Conservation (phyloP, 2,329 filamentous ascomycete species). For the Xylaria polymorpha region DNA sequence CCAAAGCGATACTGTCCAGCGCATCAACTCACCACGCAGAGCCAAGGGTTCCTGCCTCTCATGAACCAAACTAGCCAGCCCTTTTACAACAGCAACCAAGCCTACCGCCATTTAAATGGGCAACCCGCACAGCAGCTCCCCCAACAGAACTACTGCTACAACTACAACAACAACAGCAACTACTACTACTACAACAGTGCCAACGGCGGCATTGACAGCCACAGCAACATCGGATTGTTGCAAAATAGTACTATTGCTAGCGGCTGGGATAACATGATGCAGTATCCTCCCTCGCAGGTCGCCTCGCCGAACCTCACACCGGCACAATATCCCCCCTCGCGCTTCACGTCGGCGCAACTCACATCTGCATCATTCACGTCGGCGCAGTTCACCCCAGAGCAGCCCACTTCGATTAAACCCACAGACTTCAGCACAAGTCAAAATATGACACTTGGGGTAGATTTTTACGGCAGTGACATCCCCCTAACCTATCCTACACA, state of each 20-base stretch:
- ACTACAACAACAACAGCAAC: neutral
- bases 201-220: neutral
- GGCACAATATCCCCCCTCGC: neutral
- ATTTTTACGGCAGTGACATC: neutral
- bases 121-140: neutral
- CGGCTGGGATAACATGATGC: neutral
- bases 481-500: neutral
- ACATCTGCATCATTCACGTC: neutral
- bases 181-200: neutral
- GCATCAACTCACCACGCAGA: neutral
- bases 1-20: constrained; percentile 5
- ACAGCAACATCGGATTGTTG: neutral
- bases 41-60: neutral
- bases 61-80: neutral
- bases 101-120: neutral
- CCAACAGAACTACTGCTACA: neutral
- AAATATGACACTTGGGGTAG: neutral
- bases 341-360: neutral
- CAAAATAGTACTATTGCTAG: neutral
- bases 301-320: neutral
- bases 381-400: neutral
- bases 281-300: neutral
- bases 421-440: neutral
- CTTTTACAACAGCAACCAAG: neutral
- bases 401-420: neutral